Conservation (phyloP, 352 stramenopile species). For the Globisporangium ultimum region DNA sequence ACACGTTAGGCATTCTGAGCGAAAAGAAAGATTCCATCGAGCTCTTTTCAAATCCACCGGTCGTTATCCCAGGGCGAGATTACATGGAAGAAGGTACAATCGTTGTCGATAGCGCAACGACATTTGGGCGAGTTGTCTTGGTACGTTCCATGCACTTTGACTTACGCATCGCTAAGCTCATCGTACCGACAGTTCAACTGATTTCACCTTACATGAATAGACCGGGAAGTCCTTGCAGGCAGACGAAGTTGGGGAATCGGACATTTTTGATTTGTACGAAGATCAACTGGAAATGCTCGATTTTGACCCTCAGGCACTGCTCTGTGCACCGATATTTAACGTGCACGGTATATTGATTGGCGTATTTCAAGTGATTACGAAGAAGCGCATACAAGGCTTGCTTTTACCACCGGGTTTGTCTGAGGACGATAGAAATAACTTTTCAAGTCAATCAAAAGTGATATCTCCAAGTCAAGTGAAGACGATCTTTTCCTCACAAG, state of each 20-base stretch:
- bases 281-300: constrained; percentile 64
- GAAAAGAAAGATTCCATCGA: constrained; percentile 63
- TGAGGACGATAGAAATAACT: neutral
- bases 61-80: constrained; percentile 36
- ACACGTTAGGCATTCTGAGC: constrained; percentile 55
- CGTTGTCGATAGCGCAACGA: constrained; percentile 55
- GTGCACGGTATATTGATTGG: constrained; percentile 57
- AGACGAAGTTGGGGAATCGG: constrained; percentile 43
- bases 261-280: constrained; percentile 61
- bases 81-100: constrained; percentile 58
- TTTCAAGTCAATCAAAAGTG: neutral
- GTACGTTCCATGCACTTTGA: constrained; percentile 15
- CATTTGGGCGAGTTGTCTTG: constrained; percentile 65
- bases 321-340: constrained; percentile 62
- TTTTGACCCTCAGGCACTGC: constrained; percentile 52
- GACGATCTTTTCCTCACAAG: constrained; percentile 22
- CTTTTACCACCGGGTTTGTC: neutral
- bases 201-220: constrained; percentile 15
- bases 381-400: constrained; percentile 21
- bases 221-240: constrained; percentile 54
- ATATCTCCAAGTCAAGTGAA: constrained; percentile 12
- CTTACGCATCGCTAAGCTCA: neutral
- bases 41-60: constrained; percentile 58
- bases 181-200: neutral
- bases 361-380: constrained; percentile 60